phyloP scores from a whole-genome alignment of 2,329 filamentous ascomycete genomes.

The Colletotrichum cereale region DNA sequence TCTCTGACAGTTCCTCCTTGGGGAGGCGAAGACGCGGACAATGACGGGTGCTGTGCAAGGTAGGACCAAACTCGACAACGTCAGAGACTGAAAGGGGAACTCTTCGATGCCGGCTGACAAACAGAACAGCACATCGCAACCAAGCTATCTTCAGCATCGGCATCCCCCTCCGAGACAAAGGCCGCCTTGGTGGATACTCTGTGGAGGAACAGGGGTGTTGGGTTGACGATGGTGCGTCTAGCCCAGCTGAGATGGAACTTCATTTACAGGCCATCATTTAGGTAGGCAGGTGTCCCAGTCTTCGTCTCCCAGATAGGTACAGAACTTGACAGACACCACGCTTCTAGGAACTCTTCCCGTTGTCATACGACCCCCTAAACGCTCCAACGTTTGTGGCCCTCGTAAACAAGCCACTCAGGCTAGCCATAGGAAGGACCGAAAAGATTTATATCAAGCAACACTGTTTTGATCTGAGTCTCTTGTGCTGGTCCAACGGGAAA shows the following conservation, averaged over 20 bases:
- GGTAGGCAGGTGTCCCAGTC: not conserved
- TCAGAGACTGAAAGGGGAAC: conserved; percentile 5
- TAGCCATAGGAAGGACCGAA: not conserved
- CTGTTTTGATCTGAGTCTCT: conserved; percentile 17
- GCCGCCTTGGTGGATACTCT: not conserved
- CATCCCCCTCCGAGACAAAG: not conserved
- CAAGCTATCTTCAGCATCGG: not conserved
- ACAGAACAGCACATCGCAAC: not conserved
- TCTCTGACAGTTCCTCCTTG: conserved; percentile 50
- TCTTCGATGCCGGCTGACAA: conserved; percentile 3
- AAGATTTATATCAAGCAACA: conserved; percentile 22
- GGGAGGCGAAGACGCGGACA: conserved; percentile 44
- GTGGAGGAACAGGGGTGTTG: not conserved
- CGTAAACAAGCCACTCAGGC: conserved; percentile 37
- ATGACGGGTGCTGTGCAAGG: conserved; percentile 55
- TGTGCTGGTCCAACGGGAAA: not conserved
- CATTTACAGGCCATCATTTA: not conserved
- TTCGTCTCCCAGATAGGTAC: conserved; percentile 18
- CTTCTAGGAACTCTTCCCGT: conserved; percentile 23
- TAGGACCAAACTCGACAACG: conserved; percentile 22
- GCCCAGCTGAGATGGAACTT: not conserved
- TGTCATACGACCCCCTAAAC: conserved; percentile 20
- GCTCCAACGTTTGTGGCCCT: conserved; percentile 2
- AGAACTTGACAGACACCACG: not conserved
- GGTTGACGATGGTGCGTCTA: not conserved